phyloP scores from a whole-genome alignment of 2,329 filamentous ascomycete species.

The Colletotrichum chrysophilum region DNA sequence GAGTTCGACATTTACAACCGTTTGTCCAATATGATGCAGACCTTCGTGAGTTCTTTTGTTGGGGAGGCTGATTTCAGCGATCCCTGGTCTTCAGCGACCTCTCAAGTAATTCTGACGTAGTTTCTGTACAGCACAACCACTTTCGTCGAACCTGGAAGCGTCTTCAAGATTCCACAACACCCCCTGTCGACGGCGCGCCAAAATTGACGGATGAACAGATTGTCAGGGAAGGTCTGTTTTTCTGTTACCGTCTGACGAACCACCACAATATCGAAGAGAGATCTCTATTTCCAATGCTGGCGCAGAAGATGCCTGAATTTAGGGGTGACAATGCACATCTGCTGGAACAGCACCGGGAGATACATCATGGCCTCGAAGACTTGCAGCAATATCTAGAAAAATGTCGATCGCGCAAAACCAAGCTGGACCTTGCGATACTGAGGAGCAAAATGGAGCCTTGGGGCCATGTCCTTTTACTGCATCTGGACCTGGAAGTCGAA shows the following conservation, averaged over 20 bases:
- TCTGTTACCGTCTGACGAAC: constrained; percentile 69
- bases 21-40: constrained; percentile 75
- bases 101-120: background rate
- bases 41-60: constrained; percentile 59
- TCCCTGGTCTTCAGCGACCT: background rate
- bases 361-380: constrained; percentile 76
- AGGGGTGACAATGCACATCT: constrained; percentile 57
- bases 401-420: constrained; percentile 67
- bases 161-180: constrained; percentile 64
- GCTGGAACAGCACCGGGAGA: constrained; percentile 76
- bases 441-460: constrained; percentile 77
- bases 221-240: constrained; percentile 68
- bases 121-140: constrained; percentile 68
- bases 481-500: constrained; percentile 84
- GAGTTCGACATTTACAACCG: constrained; percentile 75
- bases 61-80: background rate
- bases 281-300: constrained; percentile 80
- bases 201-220: constrained; percentile 71
- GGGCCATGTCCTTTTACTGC: constrained; percentile 78
- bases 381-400: constrained; percentile 69
- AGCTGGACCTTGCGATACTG: constrained; percentile 62
- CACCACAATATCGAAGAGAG: constrained; percentile 86
- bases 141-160: constrained; percentile 79
- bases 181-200: constrained; percentile 48
- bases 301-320: constrained; percentile 81